Percentiles rank a stretch among this genome's conserved stretches.
phyloP scores from a whole-genome alignment of 1,284 basidiomycete genomes.

The Trichosporon coremiiforme region DNA sequence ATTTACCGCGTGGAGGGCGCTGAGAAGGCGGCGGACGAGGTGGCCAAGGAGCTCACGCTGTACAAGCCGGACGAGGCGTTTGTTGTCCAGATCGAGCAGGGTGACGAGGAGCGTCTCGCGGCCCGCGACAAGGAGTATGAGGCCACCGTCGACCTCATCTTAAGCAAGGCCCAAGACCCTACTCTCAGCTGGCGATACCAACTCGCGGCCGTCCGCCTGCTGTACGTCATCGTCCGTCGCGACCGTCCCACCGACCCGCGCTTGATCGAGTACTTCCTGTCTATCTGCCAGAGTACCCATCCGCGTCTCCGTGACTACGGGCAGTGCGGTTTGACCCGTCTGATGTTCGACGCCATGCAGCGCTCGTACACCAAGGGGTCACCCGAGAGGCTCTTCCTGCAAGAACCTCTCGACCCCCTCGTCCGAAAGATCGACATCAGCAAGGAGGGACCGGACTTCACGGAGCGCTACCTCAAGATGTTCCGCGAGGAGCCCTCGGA shows the following conservation, averaged over 20 bases:
- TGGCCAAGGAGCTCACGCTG: conserved; percentile 32
- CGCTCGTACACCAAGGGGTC: conserved; percentile 72
- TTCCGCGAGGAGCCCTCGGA: conserved; percentile 55
- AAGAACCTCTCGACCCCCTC: conserved; percentile 77
- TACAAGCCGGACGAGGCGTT: conserved; percentile 42
- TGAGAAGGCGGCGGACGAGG: conserved; percentile 41
- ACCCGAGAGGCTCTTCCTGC: conserved; percentile 70
- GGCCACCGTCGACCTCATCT: conserved; percentile 61
- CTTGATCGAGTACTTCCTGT: conserved; percentile 69
- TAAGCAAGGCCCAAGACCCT: conserved; percentile 65
- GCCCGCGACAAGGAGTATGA: conserved; percentile 55
- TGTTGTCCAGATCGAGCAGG: conserved; percentile 45
- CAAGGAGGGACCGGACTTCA: conserved; percentile 56
- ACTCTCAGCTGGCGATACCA: conserved; percentile 82
- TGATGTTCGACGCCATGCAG: conserved; percentile 78
- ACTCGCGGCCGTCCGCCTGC: conserved; percentile 73
- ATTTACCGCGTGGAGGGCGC: conserved; percentile 36
- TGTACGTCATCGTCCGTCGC: conserved; percentile 72
- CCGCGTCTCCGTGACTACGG: conserved; percentile 73
- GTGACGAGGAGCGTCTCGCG: conserved; percentile 38
- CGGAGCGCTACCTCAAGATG: conserved; percentile 61
- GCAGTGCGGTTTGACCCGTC: conserved; percentile 71
- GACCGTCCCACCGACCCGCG: conserved; percentile 69
- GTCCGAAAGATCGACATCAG: conserved; percentile 62
- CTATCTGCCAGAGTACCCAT: conserved; percentile 74